These are phyloP conservation scores for Naganishia friedmannii DNA, from an alignment of 768 basidiomycete species.

Conservation along the genomic window DNA sequence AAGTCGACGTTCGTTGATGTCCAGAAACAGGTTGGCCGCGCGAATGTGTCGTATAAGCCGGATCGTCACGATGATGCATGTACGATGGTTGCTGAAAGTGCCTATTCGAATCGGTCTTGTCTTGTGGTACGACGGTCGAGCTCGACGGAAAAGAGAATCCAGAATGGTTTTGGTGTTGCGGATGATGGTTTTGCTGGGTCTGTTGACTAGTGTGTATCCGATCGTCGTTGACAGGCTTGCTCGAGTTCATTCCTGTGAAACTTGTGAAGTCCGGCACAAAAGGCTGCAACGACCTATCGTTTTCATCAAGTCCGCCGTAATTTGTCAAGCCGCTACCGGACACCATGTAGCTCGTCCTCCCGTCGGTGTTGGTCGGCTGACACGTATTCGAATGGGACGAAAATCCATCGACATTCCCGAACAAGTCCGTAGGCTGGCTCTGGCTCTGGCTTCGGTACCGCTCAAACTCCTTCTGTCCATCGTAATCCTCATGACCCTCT, in stretches of 20 bases:
- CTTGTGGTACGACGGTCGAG: neutral
- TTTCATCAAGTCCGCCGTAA: neutral
- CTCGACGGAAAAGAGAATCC: neutral
- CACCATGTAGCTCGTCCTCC: neutral
- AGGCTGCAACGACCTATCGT: slow-evolving; percentile 1
- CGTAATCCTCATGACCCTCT: neutral
- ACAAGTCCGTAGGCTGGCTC: neutral
- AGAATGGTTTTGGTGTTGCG: neutral
- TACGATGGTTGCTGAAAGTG: neutral
- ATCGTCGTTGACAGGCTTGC: neutral
- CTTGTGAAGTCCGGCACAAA: neutral
- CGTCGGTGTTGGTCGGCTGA: neutral
- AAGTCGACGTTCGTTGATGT: neutral
- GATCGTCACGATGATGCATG: neutral
- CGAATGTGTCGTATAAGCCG: neutral
- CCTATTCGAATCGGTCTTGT: neutral
- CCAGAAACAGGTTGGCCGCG: neutral
- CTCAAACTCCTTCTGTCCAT: neutral
- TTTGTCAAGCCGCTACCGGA: neutral
- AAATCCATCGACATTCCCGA: neutral
- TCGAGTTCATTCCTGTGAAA: neutral
- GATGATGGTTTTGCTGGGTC: neutral
- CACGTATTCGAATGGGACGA: neutral
- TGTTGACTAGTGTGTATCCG: neutral
- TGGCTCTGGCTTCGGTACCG: neutral